Evolutionary conservation across 257 asterid genomes (phyloP), one percentile per base, ranked within the genome.

Genomic region (Lycium ferocissimum): DNA sequence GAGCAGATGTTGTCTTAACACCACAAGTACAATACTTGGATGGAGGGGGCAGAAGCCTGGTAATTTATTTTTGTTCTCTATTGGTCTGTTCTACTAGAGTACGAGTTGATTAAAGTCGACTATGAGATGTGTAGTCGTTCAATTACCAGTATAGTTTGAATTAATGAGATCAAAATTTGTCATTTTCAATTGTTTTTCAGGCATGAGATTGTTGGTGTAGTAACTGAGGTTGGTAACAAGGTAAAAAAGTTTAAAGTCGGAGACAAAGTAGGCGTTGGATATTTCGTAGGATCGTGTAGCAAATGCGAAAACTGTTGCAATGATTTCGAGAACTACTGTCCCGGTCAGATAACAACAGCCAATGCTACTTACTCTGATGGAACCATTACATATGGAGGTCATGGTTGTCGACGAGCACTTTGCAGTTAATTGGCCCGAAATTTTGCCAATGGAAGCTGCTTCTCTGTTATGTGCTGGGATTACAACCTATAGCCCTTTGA

Each of bases 391-490:
- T 82, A 87, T 7, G 95, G 94, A 9, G 93, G 95, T 88, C 84
- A 89, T 91, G 93, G 91, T 89, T 6, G 86, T 84, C 0, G 83
- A 90, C 1, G 93, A 93, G 84, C 92, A 91, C 22, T 93, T 87
- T 58, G 85, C 88, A 0, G 22, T 93, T 54, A 84, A 86, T 13
- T 90, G 92, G 93, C 94, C 96, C 0, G 91, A 93, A 1, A 89
- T 66, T 58, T 65, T 93, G 45, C 90, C 94, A 15, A 81, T 90
- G 3, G 91, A 90, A 20, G 72, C 40, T 3, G 94, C 94, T 9
- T 93, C 93, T 1, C 88, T 92, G 9, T 83, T 92, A 2, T 90
- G 92, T 45, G 95, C 95, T 3, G 94, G 94, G 18, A 86, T 92
- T 40, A 91, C 94, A 11, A 84, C 91, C 7, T 91, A 89, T 67